Evolutionary conservation across 495 filamentous ascomycete genomes (phyloP).

Genomic region (Apodospora peruviana): DNA sequence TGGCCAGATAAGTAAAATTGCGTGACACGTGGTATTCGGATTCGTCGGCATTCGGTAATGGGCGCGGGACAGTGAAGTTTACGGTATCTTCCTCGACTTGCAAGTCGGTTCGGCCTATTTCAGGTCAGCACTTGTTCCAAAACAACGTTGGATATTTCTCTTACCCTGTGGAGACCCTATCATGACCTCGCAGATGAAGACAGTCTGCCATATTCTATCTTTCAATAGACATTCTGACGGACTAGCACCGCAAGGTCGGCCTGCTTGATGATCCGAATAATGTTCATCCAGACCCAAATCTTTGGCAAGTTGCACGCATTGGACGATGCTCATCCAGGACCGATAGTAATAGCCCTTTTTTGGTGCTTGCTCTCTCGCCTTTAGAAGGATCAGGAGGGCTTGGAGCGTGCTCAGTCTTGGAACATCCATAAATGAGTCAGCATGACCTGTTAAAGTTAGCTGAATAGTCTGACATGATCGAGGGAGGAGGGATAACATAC

Average conservation of each 20-base stretch:
- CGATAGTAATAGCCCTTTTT: slow-evolving; percentile 95
- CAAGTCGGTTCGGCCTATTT: slow-evolving; percentile 73
- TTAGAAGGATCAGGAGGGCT: slow-evolving; percentile 79
- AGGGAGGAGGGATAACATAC: slow-evolving; percentile 45
- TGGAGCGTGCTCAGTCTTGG: slow-evolving; percentile 92
- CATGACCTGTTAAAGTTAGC: slow-evolving; percentile 59
- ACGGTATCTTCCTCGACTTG: slow-evolving; percentile 70
- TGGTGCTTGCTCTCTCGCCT: slow-evolving; percentile 85
- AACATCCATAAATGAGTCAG: slow-evolving; percentile 93
- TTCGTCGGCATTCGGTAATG: slow-evolving; percentile 62
- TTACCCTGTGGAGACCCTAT: slow-evolving; percentile 91
- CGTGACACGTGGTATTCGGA: slow-evolving; percentile 72
- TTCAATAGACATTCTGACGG: slow-evolving; percentile 74
- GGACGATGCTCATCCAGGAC: slow-evolving; percentile 96
- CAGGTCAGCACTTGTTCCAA: slow-evolving; percentile 26
- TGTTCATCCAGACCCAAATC: slow-evolving; percentile 91
- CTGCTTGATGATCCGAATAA: slow-evolving; percentile 66
- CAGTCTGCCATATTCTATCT: slow-evolving; percentile 84
- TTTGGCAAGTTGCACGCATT: slow-evolving; percentile 85
- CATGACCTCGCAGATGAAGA: slow-evolving; percentile 87
- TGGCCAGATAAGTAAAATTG: slow-evolving; percentile 76
- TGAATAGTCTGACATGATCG: neutral
- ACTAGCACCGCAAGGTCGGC: slow-evolving; percentile 61
- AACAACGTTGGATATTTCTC: no score
- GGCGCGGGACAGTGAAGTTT: slow-evolving; percentile 63